A percentile compares a stretch with the other conserved stretches of the same genome.
These are phyloP conservation scores for Candida sp. DNA, from an alignment of 1,139 yeast genomes.

Conservation along the genomic window DNA sequence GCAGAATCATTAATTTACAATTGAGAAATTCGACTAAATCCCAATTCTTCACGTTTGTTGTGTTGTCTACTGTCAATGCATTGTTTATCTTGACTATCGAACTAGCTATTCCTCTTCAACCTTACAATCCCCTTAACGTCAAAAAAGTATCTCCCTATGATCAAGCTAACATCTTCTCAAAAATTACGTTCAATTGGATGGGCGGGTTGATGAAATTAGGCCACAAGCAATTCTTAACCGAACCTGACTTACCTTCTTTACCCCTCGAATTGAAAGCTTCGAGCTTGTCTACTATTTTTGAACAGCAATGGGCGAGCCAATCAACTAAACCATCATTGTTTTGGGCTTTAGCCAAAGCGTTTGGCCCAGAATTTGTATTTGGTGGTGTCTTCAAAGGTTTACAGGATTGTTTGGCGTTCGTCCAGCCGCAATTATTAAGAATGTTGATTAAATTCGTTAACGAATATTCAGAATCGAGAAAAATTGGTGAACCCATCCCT, in stretches of 20 bases:
- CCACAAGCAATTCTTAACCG: slow-evolving; percentile 66
- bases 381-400: slow-evolving; percentile 77
- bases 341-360: slow-evolving; percentile 60
- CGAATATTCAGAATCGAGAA: slow-evolving; percentile 53
- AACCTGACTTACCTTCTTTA: slow-evolving; percentile 76
- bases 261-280: slow-evolving; percentile 63
- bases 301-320: slow-evolving; percentile 58
- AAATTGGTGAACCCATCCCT: slow-evolving; percentile 45
- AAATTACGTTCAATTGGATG: slow-evolving; percentile 90
- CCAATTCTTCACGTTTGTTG: slow-evolving; percentile 38
- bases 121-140: slow-evolving; percentile 34
- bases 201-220: slow-evolving; percentile 86
- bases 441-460: slow-evolving; percentile 78
- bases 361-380: slow-evolving; percentile 63
- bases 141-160: slow-evolving; percentile 61
- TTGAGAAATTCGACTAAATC: slow-evolving; percentile 41
- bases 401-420: slow-evolving; percentile 81
- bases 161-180: slow-evolving; percentile 75
- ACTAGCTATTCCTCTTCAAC: slow-evolving; percentile 42
- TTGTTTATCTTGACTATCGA: slow-evolving; percentile 53
- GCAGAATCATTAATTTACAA: slow-evolving; percentile 39
- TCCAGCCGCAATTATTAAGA: slow-evolving; percentile 85
- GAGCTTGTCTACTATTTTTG: slow-evolving; percentile 49
- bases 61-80: slow-evolving; percentile 48
- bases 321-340: slow-evolving; percentile 57